Evolutionary conservation across 495 filamentous ascomycete species (phyloP).

Genomic region (Tuber magnatum): DNA sequence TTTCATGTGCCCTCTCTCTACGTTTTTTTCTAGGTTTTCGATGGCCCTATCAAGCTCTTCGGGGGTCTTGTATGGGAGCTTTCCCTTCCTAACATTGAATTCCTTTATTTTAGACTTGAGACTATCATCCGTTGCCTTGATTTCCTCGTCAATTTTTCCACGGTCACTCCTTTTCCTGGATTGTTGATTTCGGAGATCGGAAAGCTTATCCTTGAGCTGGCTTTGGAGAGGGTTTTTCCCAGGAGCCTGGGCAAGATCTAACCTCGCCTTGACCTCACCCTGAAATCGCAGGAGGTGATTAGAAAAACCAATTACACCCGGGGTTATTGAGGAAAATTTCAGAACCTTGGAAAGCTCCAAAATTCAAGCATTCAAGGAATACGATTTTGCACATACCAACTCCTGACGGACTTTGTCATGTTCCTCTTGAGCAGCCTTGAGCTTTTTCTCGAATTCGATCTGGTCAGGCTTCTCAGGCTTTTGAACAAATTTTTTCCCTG

Average conservation of each 20-base stretch:
- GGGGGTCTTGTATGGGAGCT: constrained; percentile 72
- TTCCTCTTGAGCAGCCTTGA: constrained; percentile 75
- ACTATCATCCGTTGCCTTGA: constrained; percentile 75
- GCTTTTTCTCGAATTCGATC: constrained; percentile 59
- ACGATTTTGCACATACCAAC: constrained; percentile 56
- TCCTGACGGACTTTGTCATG: constrained; percentile 63
- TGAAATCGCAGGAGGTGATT: constrained; percentile 42
- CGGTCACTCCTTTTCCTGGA: constrained; percentile 72
- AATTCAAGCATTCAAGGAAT: not conserved
- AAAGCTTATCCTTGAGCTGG: constrained; percentile 67
- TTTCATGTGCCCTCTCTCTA: constrained; percentile 80
- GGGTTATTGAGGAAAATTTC: not conserved
- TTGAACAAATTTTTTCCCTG: constrained; percentile 47
- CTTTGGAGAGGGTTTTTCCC: constrained; percentile 64
- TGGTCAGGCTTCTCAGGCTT: constrained; percentile 68
- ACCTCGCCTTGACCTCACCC: constrained; percentile 76
- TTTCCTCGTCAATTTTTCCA: constrained; percentile 67
- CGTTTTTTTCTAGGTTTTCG: constrained; percentile 66
- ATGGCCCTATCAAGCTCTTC: constrained; percentile 84
- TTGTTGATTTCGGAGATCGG: constrained; percentile 71
- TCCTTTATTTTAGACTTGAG: constrained; percentile 73
- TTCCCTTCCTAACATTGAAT: constrained; percentile 70
- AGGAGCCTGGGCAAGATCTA: constrained; percentile 63
- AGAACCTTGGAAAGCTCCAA: not conserved
- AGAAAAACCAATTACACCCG: constrained; percentile 17